phyloP scores from a whole-genome alignment of 2,329 filamentous ascomycete genomes.

The Aureobasidium sp. region DNA sequence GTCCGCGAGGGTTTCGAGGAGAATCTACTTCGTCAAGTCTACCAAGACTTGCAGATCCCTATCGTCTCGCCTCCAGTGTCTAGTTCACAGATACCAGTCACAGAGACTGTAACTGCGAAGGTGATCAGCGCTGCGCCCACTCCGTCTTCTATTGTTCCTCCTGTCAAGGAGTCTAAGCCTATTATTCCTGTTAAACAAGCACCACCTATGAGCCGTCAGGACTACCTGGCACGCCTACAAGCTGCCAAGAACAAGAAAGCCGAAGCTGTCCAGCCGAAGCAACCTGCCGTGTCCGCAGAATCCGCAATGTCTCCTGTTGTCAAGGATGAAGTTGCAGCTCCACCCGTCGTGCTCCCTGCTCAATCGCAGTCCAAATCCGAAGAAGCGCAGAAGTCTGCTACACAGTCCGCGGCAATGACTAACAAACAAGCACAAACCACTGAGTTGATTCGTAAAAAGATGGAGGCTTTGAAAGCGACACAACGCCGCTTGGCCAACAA shows the following conservation, averaged over 20 bases:
- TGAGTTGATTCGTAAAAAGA: conserved; percentile 67
- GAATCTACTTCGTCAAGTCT: conserved; percentile 55
- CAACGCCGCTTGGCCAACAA: conserved; percentile 15
- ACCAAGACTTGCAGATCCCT: conserved; percentile 55
- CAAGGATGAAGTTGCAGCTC: background rate
- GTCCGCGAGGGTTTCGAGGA: conserved; percentile 65
- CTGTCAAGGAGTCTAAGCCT: background rate
- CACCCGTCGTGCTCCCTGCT: background rate
- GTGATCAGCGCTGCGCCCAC: background rate
- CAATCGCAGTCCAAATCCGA: background rate
- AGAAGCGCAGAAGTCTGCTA: background rate
- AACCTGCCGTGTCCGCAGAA: background rate
- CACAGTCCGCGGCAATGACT: background rate
- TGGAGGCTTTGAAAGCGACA: conserved; percentile 59
- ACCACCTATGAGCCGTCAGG: conserved; percentile 55
- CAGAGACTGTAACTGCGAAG: background rate
- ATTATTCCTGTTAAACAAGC: conserved; percentile 17
- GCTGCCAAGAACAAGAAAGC: conserved; percentile 62
- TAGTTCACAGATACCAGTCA: background rate
- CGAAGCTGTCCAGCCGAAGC: conserved; percentile 16
- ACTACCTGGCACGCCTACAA: conserved; percentile 67
- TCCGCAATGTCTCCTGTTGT: background rate
- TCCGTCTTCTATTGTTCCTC: conserved; percentile 4
- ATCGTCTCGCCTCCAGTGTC: background rate
- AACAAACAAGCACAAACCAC: conserved; percentile 63